Evolutionary conservation across 805 yeast genomes (phyloP).

Genomic region (Wickerhamomyces bisporus): DNA sequence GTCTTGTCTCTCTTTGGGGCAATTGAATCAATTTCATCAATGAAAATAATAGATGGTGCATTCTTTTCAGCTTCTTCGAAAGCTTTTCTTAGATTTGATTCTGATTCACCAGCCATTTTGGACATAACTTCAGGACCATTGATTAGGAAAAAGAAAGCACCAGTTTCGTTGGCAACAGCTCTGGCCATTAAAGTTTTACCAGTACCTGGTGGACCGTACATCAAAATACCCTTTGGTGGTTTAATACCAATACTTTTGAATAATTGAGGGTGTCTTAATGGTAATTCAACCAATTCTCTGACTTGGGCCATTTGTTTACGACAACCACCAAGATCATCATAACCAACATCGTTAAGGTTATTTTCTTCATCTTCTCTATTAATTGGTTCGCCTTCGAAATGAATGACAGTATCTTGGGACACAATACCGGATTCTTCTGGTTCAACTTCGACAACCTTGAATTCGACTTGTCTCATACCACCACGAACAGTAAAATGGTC

Average conservation of each 20-base stretch:
- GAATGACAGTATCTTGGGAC: slow-evolving; percentile 96
- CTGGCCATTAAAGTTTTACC: slow-evolving; percentile 99
- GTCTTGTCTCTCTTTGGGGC: slow-evolving; percentile 99
- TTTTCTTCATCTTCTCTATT: slow-evolving; percentile 97
- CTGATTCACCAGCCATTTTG: slow-evolving; percentile 99
- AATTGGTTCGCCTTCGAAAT: slow-evolving; percentile 98
- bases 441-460: slow-evolving; percentile 96
- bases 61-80: slow-evolving; percentile 99
- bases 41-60: slow-evolving; percentile 95
- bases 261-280: slow-evolving; percentile 96
- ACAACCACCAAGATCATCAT: slow-evolving; percentile 98
- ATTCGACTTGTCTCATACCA: slow-evolving; percentile 99
- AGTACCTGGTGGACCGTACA: slow-evolving; percentile 99
- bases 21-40: slow-evolving; percentile 97
- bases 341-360: slow-evolving; percentile 94
- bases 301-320: slow-evolving; percentile 99
- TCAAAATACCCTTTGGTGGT: slow-evolving; percentile 96
- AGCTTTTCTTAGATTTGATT: slow-evolving; percentile 93
- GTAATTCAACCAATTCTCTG: slow-evolving; percentile 96
- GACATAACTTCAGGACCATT: slow-evolving; percentile 99
- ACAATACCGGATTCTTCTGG: slow-evolving; percentile 97
- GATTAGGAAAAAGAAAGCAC: slow-evolving; percentile 96
- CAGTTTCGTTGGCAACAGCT: slow-evolving; percentile 99
- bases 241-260: slow-evolving; percentile 98
- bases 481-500: slow-evolving; percentile 96